These are phyloP conservation scores for Oligophagozyma castellii DNA, from an alignment of 1,139 yeast species.

Conservation along the genomic window DNA sequence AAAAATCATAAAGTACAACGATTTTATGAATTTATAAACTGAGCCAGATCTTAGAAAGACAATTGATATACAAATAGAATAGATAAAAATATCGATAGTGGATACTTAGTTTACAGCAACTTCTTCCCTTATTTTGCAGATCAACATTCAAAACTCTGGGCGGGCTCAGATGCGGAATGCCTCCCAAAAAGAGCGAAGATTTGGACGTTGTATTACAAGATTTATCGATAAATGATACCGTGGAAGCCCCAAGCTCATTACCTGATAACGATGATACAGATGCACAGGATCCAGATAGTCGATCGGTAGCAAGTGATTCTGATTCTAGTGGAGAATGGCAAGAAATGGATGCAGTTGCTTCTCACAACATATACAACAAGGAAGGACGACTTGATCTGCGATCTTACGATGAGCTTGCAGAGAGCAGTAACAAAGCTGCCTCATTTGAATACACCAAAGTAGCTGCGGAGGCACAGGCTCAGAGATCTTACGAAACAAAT, in stretches of 20 bases:
- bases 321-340: slow-evolving; percentile 32
- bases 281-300: not conserved
- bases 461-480: slow-evolving; percentile 78
- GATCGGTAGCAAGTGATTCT: not conserved
- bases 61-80: too few relatives aligned
- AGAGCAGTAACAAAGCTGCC: slow-evolving; percentile 18
- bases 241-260: not conserved
- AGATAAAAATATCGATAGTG: too few relatives aligned
- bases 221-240: not conserved
- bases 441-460: slow-evolving; percentile 74
- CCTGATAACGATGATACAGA: not conserved
- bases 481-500: slow-evolving; percentile 59
- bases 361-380: slow-evolving; percentile 43
- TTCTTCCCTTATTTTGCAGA: too few relatives aligned
- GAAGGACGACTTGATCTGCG: slow-evolving; percentile 32
- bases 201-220: not conserved
- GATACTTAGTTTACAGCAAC: too few relatives aligned
- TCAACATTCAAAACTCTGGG: not conserved
- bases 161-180: not conserved
- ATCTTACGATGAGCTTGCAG: not conserved
- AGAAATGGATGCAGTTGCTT: slow-evolving; percentile 49
- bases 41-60: too few relatives aligned
- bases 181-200: too few relatives aligned
- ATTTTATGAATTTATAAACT: too few relatives aligned
- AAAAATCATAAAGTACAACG: too few relatives aligned